Percentiles rank a stretch among this genome's conserved stretches.
phyloP scores from a whole-genome alignment of 2,329 filamentous ascomycete genomes.

The Fusarium tanahbumbuense region DNA sequence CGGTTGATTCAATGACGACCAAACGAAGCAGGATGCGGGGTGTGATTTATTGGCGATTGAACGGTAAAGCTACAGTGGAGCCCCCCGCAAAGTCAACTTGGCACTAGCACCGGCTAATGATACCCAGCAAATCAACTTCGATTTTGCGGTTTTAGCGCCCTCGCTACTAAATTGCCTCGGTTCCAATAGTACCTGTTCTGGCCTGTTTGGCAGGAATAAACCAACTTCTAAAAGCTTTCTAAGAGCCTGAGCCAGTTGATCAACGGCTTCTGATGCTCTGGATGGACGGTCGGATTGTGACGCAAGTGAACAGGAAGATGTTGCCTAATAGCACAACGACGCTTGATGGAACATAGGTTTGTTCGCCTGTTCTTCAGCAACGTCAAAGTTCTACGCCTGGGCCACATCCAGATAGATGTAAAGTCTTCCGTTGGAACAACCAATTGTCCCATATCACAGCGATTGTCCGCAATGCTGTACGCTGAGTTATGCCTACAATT shows the following conservation, averaged over 20 bases:
- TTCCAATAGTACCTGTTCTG: not conserved
- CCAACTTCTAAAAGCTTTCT: not conserved
- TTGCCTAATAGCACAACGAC: too few species aligned
- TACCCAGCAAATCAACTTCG: not conserved
- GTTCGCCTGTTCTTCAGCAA: not conserved
- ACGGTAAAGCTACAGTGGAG: not conserved
- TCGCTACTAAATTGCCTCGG: not conserved
- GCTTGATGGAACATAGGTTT: too few species aligned
- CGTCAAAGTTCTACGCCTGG: not conserved
- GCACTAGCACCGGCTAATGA: not conserved
- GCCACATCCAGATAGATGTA: not conserved
- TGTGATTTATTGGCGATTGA: not conserved
- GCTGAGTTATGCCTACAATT: accelerated
- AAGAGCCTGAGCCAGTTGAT: accelerated
- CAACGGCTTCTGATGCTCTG: too few species aligned
- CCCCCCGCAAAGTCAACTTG: not conserved
- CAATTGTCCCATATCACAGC: not conserved
- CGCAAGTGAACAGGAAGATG: too few species aligned
- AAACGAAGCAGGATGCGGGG: not conserved
- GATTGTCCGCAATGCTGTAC: not conserved
- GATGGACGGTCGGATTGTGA: too few species aligned
- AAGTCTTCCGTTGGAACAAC: not conserved
- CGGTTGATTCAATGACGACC: not conserved
- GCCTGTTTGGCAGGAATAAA: not conserved
- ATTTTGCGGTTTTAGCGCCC: not conserved